phyloP scores from a whole-genome alignment of 495 filamentous ascomycete species.

The Cetradonia linearis region DNA sequence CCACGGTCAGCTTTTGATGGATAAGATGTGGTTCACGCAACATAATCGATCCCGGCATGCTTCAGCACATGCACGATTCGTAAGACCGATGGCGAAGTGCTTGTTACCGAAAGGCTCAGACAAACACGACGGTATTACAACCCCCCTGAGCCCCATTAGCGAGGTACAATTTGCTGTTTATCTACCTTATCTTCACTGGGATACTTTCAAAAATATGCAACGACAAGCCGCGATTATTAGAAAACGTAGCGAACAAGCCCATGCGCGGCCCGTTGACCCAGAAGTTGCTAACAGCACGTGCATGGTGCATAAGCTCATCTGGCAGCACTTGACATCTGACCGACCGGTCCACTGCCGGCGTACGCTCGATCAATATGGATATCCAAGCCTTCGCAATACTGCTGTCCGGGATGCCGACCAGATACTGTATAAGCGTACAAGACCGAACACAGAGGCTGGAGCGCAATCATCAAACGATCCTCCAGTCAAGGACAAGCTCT shows the following conservation, averaged over 20 bases:
- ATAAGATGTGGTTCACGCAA: conserved; percentile 37
- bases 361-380: conserved; percentile 58
- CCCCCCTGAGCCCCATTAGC: conserved; percentile 19
- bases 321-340: conserved; percentile 55
- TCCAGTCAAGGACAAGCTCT: conserved; percentile 15
- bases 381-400: conserved; percentile 52
- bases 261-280: conserved; percentile 46
- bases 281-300: conserved; percentile 43
- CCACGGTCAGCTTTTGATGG: conserved; percentile 40
- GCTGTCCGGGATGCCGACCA: conserved; percentile 56
- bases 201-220: conserved; percentile 52
- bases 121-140: conserved; percentile 23
- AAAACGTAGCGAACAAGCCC: conserved; percentile 43
- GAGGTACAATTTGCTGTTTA: conserved; percentile 34
- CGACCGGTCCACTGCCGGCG: conserved; percentile 54
- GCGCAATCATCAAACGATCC: not conserved
- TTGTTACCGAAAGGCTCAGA: conserved; percentile 23
- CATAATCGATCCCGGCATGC: conserved; percentile 40
- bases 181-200: conserved; percentile 54
- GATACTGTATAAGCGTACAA: conserved; percentile 61
- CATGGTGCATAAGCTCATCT: conserved; percentile 51
- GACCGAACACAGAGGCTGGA: conserved; percentile 23
- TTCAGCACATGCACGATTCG: conserved; percentile 39
- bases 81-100: conserved; percentile 33
- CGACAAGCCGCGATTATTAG: conserved; percentile 49